Evolutionary conservation across 2,329 filamentous ascomycete species (phyloP).

Genomic region (Mycosphaerella sp.): DNA sequence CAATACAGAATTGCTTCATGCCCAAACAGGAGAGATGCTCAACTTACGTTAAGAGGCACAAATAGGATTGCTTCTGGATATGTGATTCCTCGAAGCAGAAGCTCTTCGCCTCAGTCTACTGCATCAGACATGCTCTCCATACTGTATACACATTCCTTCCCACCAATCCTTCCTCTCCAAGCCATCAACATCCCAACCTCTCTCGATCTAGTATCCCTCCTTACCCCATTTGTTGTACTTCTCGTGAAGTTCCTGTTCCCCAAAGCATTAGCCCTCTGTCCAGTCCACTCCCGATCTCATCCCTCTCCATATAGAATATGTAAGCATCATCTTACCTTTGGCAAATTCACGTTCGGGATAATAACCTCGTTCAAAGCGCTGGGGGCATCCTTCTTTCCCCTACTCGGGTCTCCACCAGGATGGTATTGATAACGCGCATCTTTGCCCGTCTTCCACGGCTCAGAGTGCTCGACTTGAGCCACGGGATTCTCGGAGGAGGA

Average conservation of each 20-base stretch:
- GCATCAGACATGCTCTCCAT: conserved; percentile 4
- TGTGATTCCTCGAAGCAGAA: not conserved
- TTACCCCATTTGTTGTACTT: conserved; percentile 99
- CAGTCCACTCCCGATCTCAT: not conserved
- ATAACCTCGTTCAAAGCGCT: conserved; percentile 94
- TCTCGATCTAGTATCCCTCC: conserved; percentile 65
- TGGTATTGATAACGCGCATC: conserved; percentile 59
- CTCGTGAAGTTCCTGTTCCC: conserved; percentile 73
- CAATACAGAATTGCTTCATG: not conserved
- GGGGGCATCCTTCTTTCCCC: conserved; percentile 78
- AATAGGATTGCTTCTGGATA: not conserved
- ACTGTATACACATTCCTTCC: conserved; percentile 1
- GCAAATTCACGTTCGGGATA: conserved; percentile 85
- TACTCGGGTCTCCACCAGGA: conserved; percentile 73
- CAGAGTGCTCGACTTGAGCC: conserved; percentile 65
- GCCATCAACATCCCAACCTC: no score
- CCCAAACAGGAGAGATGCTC: not conserved
- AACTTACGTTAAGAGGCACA: not conserved
- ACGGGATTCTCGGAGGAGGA: conserved; percentile 76
- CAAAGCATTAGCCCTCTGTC: not conserved
- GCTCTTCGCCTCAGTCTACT: conserved; percentile 2
- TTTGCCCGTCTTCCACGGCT: conserved; percentile 78
- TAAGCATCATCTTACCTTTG: conserved; percentile 57
- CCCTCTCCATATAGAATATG: no score
- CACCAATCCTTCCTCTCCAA: not conserved